phyloP scores from a whole-genome alignment of 2,329 filamentous ascomycete species.

The Claviceps africana region DNA sequence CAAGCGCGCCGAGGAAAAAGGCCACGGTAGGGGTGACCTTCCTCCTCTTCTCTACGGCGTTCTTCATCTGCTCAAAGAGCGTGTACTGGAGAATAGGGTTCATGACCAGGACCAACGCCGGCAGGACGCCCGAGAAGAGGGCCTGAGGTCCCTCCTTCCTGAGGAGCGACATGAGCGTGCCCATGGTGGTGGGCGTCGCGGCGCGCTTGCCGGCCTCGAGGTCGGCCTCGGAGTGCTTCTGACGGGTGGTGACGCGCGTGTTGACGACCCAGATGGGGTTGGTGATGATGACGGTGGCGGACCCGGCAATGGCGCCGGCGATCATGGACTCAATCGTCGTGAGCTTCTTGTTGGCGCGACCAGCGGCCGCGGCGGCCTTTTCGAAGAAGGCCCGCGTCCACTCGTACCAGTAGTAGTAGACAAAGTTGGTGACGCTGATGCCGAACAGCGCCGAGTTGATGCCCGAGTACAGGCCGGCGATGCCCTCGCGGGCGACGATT shows the following conservation, averaged over 20 bases:
- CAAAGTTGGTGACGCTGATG: slow-evolving; percentile 97
- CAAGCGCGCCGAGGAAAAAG: slow-evolving; percentile 81
- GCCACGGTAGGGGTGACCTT: slow-evolving; percentile 74
- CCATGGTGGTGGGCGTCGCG: slow-evolving; percentile 54
- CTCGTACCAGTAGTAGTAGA: slow-evolving; percentile 99
- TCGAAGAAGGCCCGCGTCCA: slow-evolving; percentile 86
- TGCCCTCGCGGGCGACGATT: slow-evolving; percentile 84
- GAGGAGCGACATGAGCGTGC: slow-evolving; percentile 67
- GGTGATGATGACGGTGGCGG: slow-evolving; percentile 85
- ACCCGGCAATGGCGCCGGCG: slow-evolving; percentile 83
- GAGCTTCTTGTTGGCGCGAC: slow-evolving; percentile 64
- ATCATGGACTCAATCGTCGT: slow-evolving; percentile 90
- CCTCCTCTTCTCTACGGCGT: slow-evolving; percentile 57
- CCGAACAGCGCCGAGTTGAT: slow-evolving; percentile 91
- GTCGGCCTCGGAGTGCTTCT: slow-evolving; percentile 37
- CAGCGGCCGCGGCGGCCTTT: slow-evolving; percentile 56
- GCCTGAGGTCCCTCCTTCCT: slow-evolving; percentile 71
- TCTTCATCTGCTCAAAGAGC: slow-evolving; percentile 97
- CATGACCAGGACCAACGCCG: slow-evolving; percentile 85
- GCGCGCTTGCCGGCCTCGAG: slow-evolving; percentile 24
- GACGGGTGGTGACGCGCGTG: slow-evolving; percentile 90
- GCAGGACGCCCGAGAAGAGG: slow-evolving; percentile 83
- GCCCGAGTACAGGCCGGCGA: slow-evolving; percentile 80
- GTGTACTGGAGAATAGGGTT: slow-evolving; percentile 99
- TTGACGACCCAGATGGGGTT: slow-evolving; percentile 99